Conservation (phyloP, 208 protist genomes). For the Wallacemonas collosoma region DNA sequence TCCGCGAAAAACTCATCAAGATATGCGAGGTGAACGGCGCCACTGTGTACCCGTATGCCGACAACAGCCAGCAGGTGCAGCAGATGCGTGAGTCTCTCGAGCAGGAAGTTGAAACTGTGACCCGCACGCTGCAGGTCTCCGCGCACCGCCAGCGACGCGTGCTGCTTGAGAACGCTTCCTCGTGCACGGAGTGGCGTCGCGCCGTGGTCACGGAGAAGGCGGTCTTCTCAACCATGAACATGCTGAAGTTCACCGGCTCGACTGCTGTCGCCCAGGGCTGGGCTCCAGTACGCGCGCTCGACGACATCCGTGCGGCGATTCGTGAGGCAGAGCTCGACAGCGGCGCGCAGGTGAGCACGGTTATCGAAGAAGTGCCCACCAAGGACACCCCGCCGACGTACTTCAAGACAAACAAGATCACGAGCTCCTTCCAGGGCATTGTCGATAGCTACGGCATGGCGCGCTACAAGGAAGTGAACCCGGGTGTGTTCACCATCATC, state of each 20-base stretch:
- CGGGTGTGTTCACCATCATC: constrained; percentile 96
- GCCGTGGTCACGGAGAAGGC: constrained; percentile 95
- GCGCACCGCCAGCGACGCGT: constrained; percentile 69
- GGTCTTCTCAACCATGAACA: constrained; percentile 97
- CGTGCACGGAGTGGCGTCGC: constrained; percentile 87
- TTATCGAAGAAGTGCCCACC: constrained; percentile 91
- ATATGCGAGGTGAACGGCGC: constrained; percentile 97
- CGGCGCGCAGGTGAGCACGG: constrained; percentile 89
- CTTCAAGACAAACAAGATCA: constrained; percentile 98
- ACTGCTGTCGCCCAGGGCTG: constrained; percentile 94
- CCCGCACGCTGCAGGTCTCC: constrained; percentile 74
- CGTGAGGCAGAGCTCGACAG: constrained; percentile 71
- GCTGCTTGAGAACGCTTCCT: constrained; percentile 71
- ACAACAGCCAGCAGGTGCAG: constrained; percentile 76
- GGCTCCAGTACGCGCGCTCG: constrained; percentile 79
- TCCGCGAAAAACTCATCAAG: constrained; percentile 92
- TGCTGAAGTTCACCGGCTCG: constrained; percentile 93
- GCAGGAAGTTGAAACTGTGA: constrained; percentile 74
- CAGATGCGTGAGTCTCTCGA: constrained; percentile 69
- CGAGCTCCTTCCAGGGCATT: constrained; percentile 96
- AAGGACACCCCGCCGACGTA: constrained; percentile 96
- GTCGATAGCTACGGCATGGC: constrained; percentile 98
- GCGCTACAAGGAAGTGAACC: constrained; percentile 93
- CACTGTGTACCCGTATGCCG: constrained; percentile 94
- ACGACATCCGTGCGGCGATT: constrained; percentile 78